Evolutionary conservation across 768 basidiomycete species (phyloP).

Genomic region (Tricholoma bakamatsutake): DNA sequence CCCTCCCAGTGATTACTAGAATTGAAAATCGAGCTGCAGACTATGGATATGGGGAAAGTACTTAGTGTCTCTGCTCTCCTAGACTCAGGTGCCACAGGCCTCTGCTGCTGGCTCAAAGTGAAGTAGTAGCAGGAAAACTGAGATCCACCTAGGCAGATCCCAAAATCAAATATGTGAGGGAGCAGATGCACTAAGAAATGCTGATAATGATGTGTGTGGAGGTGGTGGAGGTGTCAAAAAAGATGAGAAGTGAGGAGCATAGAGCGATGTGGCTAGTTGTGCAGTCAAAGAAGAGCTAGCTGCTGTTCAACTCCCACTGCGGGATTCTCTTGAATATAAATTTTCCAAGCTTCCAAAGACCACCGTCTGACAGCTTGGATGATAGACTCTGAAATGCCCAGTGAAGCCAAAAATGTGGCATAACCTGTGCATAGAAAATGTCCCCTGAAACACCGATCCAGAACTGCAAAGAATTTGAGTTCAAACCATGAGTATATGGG

Average conservation of each 20-base stretch:
- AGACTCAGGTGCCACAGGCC: no score
- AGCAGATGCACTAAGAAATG: neutral
- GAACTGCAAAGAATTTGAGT: neutral
- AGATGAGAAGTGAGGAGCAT: neutral
- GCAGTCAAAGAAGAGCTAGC: neutral
- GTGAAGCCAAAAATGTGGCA: neutral
- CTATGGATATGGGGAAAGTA: no score
- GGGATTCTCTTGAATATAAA: neutral
- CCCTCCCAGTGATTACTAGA: no score
- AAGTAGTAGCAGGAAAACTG: no score
- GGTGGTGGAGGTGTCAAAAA: neutral
- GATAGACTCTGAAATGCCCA: neutral
- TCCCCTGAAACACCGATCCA: neutral
- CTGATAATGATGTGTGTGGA: neutral
- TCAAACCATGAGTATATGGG: neutral
- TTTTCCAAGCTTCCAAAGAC: neutral
- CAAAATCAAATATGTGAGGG: no score
- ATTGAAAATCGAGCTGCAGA: no score
- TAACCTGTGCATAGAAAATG: neutral
- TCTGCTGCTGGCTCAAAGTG: no score
- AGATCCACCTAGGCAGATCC: no score
- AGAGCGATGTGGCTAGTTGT: neutral
- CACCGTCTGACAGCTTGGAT: neutral
- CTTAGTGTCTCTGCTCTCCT: no score
- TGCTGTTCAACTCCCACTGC: neutral